phyloP scores from a whole-genome alignment of 208 protist genomes.

The Angomonas deanei region DNA sequence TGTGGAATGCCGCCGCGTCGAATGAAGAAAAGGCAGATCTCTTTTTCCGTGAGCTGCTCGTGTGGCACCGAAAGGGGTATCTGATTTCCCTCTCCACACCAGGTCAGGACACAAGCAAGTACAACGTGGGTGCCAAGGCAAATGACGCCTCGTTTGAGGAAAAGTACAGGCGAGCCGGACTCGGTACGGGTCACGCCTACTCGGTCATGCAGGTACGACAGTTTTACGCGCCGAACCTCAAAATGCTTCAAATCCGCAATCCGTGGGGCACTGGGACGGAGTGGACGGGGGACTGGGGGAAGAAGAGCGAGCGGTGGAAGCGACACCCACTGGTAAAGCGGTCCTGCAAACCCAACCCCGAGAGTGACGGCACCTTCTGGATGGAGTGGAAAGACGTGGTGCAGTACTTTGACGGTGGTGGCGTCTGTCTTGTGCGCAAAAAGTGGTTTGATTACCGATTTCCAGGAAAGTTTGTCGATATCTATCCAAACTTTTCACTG shows the following conservation, averaged over 20 bases:
- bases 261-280: constrained; percentile 21
- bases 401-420: constrained; percentile 51
- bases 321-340: constrained; percentile 19
- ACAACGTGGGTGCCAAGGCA: constrained; percentile 13
- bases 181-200: constrained; percentile 38
- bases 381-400: constrained; percentile 53
- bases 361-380: constrained; percentile 51
- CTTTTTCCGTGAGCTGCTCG: constrained; percentile 26
- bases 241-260: constrained; percentile 37
- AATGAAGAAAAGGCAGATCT: constrained; percentile 10
- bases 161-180: constrained; percentile 20
- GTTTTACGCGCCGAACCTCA: constrained; percentile 20
- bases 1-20: constrained; percentile 23
- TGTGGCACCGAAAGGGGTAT: constrained; percentile 15
- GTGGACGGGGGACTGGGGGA: constrained; percentile 37
- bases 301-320: constrained; percentile 25
- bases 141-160: constrained; percentile 17
- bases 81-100: constrained; percentile 35
- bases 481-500: constrained; percentile 30
- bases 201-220: constrained; percentile 23
- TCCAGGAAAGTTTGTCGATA: constrained; percentile 33
- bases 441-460: constrained; percentile 43
- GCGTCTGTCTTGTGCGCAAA: constrained; percentile 28
- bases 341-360: constrained; percentile 14
- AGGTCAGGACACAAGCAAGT: constrained; percentile 15